Evolutionary conservation across 495 filamentous ascomycete genomes (phyloP).

Genomic region (Chlorociboria aeruginascens): DNA sequence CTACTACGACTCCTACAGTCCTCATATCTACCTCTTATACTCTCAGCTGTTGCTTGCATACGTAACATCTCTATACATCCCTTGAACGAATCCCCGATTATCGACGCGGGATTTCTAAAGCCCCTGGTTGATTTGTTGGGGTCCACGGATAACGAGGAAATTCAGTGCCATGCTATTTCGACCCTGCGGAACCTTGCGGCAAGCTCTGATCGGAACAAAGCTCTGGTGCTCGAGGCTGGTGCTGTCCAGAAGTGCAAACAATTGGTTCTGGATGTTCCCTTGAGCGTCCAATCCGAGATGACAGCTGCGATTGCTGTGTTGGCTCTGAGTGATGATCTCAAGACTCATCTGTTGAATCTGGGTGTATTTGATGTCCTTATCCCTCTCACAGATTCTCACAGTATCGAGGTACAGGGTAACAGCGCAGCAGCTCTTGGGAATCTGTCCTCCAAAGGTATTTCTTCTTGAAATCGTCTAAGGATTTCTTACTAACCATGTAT

Average conservation of each 20-base stretch:
- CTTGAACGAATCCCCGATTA: constrained; percentile 98
- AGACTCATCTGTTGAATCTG: constrained; percentile 78
- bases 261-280: constrained; percentile 81
- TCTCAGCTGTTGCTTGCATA: constrained; percentile 96
- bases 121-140: constrained; percentile 89
- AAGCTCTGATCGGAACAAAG: constrained; percentile 94
- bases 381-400: constrained; percentile 85
- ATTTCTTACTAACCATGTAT: constrained; percentile 11
- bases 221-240: constrained; percentile 87
- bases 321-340: constrained; percentile 90
- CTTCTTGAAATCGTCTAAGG: constrained; percentile 9
- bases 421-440: constrained; percentile 94
- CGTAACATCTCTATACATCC: constrained; percentile 98
- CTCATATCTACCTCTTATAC: constrained; percentile 86
- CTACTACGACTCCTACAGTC: constrained; percentile 85
- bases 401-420: constrained; percentile 96
- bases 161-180: constrained; percentile 97
- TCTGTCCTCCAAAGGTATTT: constrained; percentile 87
- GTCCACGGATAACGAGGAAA: constrained; percentile 95
- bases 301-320: constrained; percentile 97
- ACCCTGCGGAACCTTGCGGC: constrained; percentile 92
- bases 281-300: constrained; percentile 97
- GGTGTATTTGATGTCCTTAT: constrained; percentile 96
- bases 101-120: constrained; percentile 90
- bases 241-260: constrained; percentile 98